Evolutionary conservation across 1,139 yeast species (phyloP).

Genomic region (Saccharomycopsis crataegensis): DNA sequence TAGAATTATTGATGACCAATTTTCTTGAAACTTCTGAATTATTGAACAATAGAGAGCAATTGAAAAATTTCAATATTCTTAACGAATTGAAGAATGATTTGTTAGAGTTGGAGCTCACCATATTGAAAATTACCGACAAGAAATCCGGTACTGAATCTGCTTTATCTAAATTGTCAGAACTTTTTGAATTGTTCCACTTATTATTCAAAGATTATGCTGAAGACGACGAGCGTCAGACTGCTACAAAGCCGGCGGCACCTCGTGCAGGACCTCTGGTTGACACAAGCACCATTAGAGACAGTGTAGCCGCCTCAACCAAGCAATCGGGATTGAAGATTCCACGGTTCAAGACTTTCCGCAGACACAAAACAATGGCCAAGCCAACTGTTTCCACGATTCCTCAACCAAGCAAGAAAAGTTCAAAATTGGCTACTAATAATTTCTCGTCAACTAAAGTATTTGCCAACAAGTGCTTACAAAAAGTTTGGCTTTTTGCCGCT

Average conservation of each 20-base stretch:
- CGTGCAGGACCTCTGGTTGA: neutral
- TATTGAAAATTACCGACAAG: constrained; percentile 1
- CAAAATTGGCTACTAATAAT: neutral
- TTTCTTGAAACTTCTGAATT: neutral
- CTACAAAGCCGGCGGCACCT: neutral
- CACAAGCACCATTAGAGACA: neutral
- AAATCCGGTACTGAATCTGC: neutral
- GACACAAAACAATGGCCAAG: neutral
- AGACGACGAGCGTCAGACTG: neutral
- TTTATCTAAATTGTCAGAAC: constrained; percentile 7
- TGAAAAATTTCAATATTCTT: neutral
- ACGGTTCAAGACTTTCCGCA: neutral
- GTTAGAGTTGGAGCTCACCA: constrained; percentile 15
- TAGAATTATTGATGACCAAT: neutral
- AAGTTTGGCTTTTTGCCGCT: constrained; percentile 14
- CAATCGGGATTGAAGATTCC: neutral
- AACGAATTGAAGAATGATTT: constrained; percentile 12
- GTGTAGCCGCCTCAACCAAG: neutral
- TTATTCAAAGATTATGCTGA: constrained; percentile 2
- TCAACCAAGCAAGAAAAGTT: neutral
- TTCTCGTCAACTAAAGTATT: neutral
- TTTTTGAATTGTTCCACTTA: constrained; percentile 13
- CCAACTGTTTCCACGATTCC: neutral
- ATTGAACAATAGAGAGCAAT: neutral
- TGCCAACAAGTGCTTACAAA: constrained; percentile 7